Percentiles rank a stretch among this genome's conserved stretches.
Conservation (phyloP, 2,329 filamentous ascomycete species). For the Botrytis fabae region DNA sequence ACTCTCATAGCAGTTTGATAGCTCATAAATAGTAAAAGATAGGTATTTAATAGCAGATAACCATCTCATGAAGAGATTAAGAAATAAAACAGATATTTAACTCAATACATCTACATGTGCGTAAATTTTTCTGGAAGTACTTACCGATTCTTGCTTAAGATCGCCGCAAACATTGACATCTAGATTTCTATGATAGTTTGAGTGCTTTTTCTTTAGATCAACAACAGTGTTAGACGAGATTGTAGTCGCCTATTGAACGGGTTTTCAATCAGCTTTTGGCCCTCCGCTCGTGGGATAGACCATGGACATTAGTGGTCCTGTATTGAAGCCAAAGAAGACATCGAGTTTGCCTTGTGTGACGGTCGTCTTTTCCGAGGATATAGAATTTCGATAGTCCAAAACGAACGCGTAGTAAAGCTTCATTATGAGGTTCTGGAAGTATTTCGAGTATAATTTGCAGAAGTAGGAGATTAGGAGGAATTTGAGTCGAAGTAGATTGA, state of each 20-base stretch:
- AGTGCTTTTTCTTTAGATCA: neutral
- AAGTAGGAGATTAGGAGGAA: too few relatives aligned
- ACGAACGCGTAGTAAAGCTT: too few relatives aligned
- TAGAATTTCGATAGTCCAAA: rapidly evolving
- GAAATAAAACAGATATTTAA: neutral
- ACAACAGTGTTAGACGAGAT: neutral
- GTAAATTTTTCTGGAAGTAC: rapidly evolving
- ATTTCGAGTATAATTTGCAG: rapidly evolving
- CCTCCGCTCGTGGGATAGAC: too few relatives aligned
- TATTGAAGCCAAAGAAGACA: too few relatives aligned
- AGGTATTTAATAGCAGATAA: too few relatives aligned
- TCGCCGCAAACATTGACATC: neutral
- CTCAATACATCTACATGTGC: rapidly evolving
- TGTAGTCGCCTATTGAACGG: rapidly evolving
- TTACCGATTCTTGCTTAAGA: neutral
- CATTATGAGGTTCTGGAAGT: too few relatives aligned
- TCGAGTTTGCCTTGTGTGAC: rapidly evolving
- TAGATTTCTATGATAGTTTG: neutral
- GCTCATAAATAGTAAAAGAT: too few relatives aligned
- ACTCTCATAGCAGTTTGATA: neutral
- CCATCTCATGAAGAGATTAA: rapidly evolving
- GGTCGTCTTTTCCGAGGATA: neutral
- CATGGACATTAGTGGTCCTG: neutral
- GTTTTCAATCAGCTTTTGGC: too few relatives aligned
- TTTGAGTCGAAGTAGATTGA: neutral